Conservation (phyloP, 2,329 filamentous ascomycete species). For the Aspergillus intermedius region DNA sequence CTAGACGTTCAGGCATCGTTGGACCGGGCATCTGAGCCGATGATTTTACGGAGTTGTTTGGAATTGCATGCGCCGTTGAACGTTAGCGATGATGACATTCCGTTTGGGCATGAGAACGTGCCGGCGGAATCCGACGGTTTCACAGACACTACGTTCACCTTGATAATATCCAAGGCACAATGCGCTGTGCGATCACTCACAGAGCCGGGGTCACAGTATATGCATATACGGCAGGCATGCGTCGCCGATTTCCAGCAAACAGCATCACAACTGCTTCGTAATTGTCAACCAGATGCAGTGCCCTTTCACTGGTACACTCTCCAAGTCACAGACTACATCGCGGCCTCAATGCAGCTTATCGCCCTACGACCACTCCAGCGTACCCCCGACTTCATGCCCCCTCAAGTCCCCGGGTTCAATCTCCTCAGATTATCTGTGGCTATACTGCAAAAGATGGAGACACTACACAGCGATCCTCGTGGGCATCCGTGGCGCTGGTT, state of each 20-base stretch:
- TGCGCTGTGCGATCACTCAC: conserved; percentile 17
- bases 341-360: conserved; percentile 22
- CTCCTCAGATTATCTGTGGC: conserved; percentile 21
- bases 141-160: conserved; percentile 23
- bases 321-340: conserved; percentile 15
- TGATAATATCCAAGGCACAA: conserved; percentile 18
- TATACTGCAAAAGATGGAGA: conserved; percentile 15
- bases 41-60: conserved; percentile 27
- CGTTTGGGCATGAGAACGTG: conserved; percentile 16
- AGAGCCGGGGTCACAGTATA: conserved; percentile 16
- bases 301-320: conserved; percentile 22
- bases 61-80: conserved; percentile 20
- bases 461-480: conserved; percentile 15
- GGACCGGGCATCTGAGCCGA: conserved; percentile 28
- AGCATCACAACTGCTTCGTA: conserved; percentile 13
- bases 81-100: conserved; percentile 25
- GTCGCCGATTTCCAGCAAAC: conserved; percentile 20
- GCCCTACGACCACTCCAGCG: conserved; percentile 22
- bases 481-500: conserved; percentile 22
- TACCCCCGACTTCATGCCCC: conserved; percentile 17
- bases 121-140: conserved; percentile 15
- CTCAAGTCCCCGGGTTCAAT: conserved; percentile 14
- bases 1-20: conserved; percentile 24
- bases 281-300: conserved; percentile 13
- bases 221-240: conserved; percentile 19